Evolutionary conservation across 169 alveolate genomes (phyloP), one percentile per base, ranked within the genome.

Genomic region (Babesia gibsoni): DNA sequence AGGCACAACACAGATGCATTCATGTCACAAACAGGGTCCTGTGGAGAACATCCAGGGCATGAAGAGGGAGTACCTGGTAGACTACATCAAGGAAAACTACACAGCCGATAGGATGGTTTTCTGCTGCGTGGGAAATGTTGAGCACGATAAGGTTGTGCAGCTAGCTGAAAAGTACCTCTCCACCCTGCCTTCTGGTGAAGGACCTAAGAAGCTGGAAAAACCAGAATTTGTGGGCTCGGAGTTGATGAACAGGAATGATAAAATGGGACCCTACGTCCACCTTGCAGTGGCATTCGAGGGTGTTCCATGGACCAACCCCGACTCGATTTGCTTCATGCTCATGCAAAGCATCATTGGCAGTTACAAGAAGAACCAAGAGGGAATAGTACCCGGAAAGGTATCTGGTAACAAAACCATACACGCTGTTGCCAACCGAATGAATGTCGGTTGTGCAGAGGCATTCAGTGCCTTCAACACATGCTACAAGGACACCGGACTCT

Each of bases 271-370:
- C 63, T 79, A 89, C 75, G 95, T 94, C 20, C 94, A 91, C 53
- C 80, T 94, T 61, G 96, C 95, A 8, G 93, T 92, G 22, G 95
- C 95, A 0, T 93, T 94, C 78, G 95, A 93, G 41, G 98, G 98
- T n/a, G 93, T 94, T 2, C 94, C 96, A 16, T 91, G 96, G 93
- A 90, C 89, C 43, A 95, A 97, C 16, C 98, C 98, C 5, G 95
- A 97, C 77, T 91, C 94, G 43, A 92, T 93, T 67, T 89, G 94
- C 32, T 92, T 96, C 82, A 91, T 97, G 91, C 84, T 97, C 50
- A 75, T 97, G 88, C 97, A 97, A 69, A 89, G 98, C 68, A 92
- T 97, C 39, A 89, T 94, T 29, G 98, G 98, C 4, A 92, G 91
- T 45, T 90, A 90, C 73, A 91, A 91, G 46, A 69, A 82, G 43